Evolutionary conservation across 2,329 filamentous ascomycete genomes (phyloP).

Genomic region (Rhinocladiella similis): DNA sequence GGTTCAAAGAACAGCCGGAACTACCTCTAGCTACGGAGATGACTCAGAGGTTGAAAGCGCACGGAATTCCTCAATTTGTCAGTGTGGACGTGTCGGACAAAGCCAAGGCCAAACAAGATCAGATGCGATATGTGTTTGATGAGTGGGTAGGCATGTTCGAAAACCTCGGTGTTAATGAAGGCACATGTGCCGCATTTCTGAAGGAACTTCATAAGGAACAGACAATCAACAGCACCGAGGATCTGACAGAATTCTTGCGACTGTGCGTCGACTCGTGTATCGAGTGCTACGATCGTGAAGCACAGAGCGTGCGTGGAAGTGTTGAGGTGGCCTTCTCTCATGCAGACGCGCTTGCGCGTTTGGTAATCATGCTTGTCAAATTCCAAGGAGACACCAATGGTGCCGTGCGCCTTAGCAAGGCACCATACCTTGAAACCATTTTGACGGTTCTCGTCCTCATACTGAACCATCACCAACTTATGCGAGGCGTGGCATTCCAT

Average conservation of each 20-base stretch:
- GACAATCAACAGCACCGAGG: slow-evolving; percentile 71
- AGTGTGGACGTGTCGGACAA: slow-evolving; percentile 58
- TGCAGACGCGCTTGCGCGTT: slow-evolving; percentile 78
- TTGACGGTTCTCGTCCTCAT: slow-evolving; percentile 77
- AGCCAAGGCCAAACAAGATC: slow-evolving; percentile 65
- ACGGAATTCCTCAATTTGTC: slow-evolving; percentile 56
- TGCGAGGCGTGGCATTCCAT: slow-evolving; percentile 77
- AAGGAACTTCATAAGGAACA: slow-evolving; percentile 76
- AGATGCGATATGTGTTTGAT: slow-evolving; percentile 92
- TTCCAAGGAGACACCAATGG: slow-evolving; percentile 65
- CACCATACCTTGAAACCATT: slow-evolving; percentile 73
- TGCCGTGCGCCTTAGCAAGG: slow-evolving; percentile 62
- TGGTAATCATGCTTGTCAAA: slow-evolving; percentile 74
- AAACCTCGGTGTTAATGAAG: slow-evolving; percentile 73
- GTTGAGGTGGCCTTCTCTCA: slow-evolving; percentile 62
- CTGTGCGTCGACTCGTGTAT: slow-evolving; percentile 78
- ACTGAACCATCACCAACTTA: slow-evolving; percentile 80
- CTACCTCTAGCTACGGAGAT: slow-evolving; percentile 68
- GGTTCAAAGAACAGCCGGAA: slow-evolving; percentile 73
- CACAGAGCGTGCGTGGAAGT: slow-evolving; percentile 60
- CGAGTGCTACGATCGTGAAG: slow-evolving; percentile 71
- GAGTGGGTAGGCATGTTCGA: slow-evolving; percentile 88
- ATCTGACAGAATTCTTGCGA: slow-evolving; percentile 77
- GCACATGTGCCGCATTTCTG: slow-evolving; percentile 72
- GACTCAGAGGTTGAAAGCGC: slow-evolving; percentile 62